phyloP scores from a whole-genome alignment of 129 eudicot genomes.

The Heracleum sosnowskyi region DNA sequence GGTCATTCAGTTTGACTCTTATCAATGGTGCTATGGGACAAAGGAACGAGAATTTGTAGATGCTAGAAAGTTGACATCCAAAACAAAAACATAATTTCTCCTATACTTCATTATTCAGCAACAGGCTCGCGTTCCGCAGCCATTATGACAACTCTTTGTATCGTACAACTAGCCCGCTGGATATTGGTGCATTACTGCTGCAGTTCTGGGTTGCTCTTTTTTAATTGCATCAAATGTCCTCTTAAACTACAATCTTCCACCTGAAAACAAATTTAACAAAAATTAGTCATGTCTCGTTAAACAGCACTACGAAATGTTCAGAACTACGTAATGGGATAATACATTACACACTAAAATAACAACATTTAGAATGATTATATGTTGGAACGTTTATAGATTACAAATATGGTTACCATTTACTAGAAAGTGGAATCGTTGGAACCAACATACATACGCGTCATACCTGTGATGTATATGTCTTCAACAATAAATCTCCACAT shows the following conservation, averaged over 20 bases:
- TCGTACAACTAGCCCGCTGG: neutral
- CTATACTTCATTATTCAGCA: neutral
- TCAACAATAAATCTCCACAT: conserved; percentile 53
- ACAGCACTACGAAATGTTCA: neutral
- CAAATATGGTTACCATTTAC: neutral
- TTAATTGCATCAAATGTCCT: conserved; percentile 57
- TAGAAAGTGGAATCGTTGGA: neutral
- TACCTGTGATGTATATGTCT: conserved; percentile 50
- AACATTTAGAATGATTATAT: neutral
- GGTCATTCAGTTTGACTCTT: neutral
- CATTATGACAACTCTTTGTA: neutral
- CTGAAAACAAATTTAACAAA: conserved; percentile 23
- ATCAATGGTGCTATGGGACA: neutral
- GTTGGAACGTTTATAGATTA: neutral
- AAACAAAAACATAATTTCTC: neutral
- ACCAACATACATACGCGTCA: neutral
- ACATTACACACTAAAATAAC: neutral
- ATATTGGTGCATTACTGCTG: neutral
- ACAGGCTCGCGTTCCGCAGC: neutral
- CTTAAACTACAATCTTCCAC: conserved; percentile 71
- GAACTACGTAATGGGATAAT: neutral
- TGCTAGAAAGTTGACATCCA: neutral
- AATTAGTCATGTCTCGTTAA: neutral
- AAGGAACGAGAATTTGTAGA: neutral
- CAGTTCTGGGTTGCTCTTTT: neutral